phyloP scores from a whole-genome alignment of 345 rosid genomes.

The Gossypium raimondii region DNA sequence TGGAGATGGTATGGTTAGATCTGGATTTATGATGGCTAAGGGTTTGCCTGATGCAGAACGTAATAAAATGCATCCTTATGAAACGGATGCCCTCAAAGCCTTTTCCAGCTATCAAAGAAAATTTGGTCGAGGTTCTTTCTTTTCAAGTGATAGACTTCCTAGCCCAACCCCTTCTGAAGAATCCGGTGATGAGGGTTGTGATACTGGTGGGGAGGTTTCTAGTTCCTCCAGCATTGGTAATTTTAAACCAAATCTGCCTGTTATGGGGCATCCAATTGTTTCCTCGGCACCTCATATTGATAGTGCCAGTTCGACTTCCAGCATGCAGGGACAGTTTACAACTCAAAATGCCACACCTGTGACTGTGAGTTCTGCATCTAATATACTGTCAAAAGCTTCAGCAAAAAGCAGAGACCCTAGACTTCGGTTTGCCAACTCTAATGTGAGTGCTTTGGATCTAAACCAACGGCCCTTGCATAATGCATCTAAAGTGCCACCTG shows the following conservation, averaged over 20 bases:
- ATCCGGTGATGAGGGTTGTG: constrained; percentile 49
- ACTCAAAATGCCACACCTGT: constrained; percentile 28
- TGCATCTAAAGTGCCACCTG: constrained; percentile 37
- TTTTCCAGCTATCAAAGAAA: constrained; percentile 78
- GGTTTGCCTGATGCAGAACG: constrained; percentile 28
- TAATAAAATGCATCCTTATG: constrained; percentile 55
- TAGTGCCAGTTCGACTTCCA: constrained; percentile 10
- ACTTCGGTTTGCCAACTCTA: constrained; percentile 57
- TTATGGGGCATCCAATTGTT: constrained; percentile 27
- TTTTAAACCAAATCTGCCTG: constrained; percentile 22
- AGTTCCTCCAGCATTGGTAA: constrained; percentile 34
- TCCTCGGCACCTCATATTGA: constrained; percentile 22
- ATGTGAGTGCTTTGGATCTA: constrained; percentile 36
- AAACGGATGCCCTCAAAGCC: constrained; percentile 68
- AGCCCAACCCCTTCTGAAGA: constrained; percentile 97
- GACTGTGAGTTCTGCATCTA: constrained; percentile 29
- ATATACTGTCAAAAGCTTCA: constrained; percentile 42
- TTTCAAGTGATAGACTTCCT: constrained; percentile 58
- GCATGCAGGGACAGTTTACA: constrained; percentile 23
- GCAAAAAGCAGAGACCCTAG: constrained; percentile 91
- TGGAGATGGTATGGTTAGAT: constrained; percentile 38
- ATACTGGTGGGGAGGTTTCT: constrained; percentile 65
- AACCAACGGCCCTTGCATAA: constrained; percentile 27
- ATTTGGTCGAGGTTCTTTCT: constrained; percentile 46
- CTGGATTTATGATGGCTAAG: constrained; percentile 33